Base-by-base conservation (phyloP, 495 filamentous ascomycete genomes). In the Penicillium coprophilum region DNA sequence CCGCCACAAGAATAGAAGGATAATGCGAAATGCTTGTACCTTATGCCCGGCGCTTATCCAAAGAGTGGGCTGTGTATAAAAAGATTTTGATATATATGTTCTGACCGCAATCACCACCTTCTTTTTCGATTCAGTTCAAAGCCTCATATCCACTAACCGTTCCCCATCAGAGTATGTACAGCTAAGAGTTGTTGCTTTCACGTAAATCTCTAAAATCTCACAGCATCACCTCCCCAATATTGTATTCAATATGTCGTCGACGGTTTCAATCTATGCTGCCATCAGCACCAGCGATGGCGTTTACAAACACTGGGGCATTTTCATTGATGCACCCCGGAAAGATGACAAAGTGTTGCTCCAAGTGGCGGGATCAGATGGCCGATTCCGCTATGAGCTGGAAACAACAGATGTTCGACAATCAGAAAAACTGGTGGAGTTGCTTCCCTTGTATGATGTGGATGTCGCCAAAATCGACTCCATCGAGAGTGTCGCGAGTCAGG, bases 241-340 rank as follows among this genome's bases (percentile, higher is more conserved):
- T 27, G 19, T 15, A 3, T 28, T 17, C n/a, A 31, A 28, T 15
- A 47, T 47, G 45, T 20, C 28, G 1, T 31, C 28, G 1, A 46
- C 44, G 4, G 28, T 47, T 32, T 6, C 27, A 31, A 17, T 47
- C 3, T 47, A 47, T 32, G 45, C 30, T 4, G 27, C 45, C n/a
- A 30, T 47, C 17, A 31, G 28, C 45, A 17, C 1, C n/a, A 17
- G 28, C 28, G 45, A 30, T 0, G 45, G 45, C 4, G 45, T 47
- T 20, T 47, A 47, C 28, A 47, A 47, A 31, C 45, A 47, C 28
- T 47, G 45, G 45, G 45, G 45, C 32, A 1, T 47, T 5, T 47
- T 32, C 24, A 31, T 47, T 28, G 27, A 47, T 31, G 28, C 27
- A 15, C 15, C 28, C n/a, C 8, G 17, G 7, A 2, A 47, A 2